A percentile compares a stretch with the other conserved stretches of the same genome.
Conservation (phyloP, 257 asterid species). For the Solanum habrochaites region DNA sequence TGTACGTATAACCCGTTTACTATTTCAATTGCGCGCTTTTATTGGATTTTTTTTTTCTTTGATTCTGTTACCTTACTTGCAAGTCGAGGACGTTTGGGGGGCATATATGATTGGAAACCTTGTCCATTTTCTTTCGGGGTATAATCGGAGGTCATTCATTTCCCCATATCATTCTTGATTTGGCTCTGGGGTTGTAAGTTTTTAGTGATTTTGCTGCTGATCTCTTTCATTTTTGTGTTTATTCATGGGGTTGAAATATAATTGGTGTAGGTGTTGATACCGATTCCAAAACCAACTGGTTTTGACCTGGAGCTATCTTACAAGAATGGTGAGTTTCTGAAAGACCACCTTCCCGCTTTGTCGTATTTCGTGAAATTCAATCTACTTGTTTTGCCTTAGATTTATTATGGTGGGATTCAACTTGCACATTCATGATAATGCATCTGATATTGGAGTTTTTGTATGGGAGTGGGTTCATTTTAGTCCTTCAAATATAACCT, state of each 20-base stretch:
- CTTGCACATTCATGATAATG: neutral
- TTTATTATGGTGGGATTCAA: neutral
- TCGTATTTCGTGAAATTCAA: neutral
- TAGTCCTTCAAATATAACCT: no score
- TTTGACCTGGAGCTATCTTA: constrained; percentile 93
- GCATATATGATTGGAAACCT: constrained; percentile 94
- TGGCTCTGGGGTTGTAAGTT: neutral
- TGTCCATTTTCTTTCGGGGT: constrained; percentile 80
- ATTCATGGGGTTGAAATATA: neutral
- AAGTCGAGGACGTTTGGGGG: constrained; percentile 94
- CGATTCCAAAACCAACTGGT: constrained; percentile 83
- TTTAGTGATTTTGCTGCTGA: neutral
- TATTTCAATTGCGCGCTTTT: neutral
- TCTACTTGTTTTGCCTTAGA: neutral
- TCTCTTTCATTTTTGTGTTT: neutral
- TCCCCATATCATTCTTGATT: neutral
- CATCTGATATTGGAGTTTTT: neutral
- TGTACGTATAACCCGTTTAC: constrained; percentile 14
- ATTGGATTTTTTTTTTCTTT: neutral
- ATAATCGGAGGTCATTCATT: constrained; percentile 70
- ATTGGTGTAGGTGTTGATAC: constrained; percentile 55
- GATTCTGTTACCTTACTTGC: constrained; percentile 10
- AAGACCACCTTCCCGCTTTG: neutral
- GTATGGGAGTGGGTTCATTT: no score
- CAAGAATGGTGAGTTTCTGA: constrained; percentile 53